Evolutionary conservation across 2,329 filamentous ascomycete genomes (phyloP).

Genomic region (Aureobasidium sp.): DNA sequence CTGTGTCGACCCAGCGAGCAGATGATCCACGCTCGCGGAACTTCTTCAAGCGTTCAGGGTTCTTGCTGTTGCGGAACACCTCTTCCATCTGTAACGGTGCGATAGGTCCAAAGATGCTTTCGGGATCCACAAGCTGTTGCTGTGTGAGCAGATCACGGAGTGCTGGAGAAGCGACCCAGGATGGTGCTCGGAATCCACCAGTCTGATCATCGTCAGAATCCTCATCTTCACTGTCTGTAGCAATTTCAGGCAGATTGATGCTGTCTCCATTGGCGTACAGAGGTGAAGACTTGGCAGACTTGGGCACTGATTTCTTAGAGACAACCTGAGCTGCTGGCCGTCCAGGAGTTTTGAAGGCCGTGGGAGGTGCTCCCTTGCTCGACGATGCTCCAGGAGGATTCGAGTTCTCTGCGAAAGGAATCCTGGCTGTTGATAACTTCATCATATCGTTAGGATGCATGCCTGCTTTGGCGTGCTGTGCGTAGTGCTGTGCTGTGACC

Average conservation of each 20-base stretch:
- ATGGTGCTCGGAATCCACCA: conserved; percentile 54
- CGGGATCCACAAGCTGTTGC: conserved; percentile 80
- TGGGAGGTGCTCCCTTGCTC: conserved; percentile 17
- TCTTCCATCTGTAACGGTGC: conserved; percentile 90
- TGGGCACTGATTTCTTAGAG: conserved; percentile 33
- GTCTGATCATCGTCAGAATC: conserved; percentile 44
- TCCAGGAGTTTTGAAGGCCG: conserved; percentile 58
- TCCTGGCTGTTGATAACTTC: conserved; percentile 80
- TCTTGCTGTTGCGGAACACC: conserved; percentile 76
- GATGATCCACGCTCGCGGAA: conserved; percentile 88
- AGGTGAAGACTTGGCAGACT: conserved; percentile 66
- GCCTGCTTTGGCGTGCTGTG: conserved; percentile 41
- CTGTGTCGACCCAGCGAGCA: conserved; percentile 75
- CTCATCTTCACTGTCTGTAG: conserved; percentile 87
- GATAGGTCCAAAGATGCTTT: conserved; percentile 80
- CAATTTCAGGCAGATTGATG: conserved; percentile 89
- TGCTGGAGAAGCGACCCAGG: conserved; percentile 84
- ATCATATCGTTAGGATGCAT: conserved; percentile 71
- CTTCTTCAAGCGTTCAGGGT: conserved; percentile 66
- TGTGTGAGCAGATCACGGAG: conserved; percentile 64
- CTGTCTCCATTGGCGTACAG: conserved; percentile 81
- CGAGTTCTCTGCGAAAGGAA: conserved; percentile 71
- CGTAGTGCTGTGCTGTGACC: conserved; percentile 57
- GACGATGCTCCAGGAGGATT: conserved; percentile 35
- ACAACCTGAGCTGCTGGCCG: conserved; percentile 37